Percentiles rank a stretch among this genome's conserved stretches.
Conservation (phyloP, 1,284 basidiomycete genomes). For the Leccinum variabile region DNA sequence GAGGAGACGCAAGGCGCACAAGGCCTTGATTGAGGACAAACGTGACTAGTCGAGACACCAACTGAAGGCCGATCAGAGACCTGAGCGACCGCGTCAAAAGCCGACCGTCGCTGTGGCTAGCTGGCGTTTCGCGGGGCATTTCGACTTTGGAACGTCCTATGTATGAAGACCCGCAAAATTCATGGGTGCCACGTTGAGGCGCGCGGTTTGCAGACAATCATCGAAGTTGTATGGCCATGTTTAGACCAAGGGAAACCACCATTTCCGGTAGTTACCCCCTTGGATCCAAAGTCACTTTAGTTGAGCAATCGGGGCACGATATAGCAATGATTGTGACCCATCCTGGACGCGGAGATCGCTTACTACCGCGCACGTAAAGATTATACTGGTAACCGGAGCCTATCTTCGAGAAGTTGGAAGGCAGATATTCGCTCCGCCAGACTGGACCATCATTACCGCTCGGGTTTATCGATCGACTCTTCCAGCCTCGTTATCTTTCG, state of each 20-base stretch:
- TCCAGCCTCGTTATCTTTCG: neutral
- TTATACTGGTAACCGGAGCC: neutral
- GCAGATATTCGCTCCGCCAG: neutral
- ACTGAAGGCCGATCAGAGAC: constrained; percentile 90
- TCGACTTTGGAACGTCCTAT: constrained; percentile 8
- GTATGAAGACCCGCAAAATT: constrained; percentile 5
- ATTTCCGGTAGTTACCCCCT: constrained; percentile 9
- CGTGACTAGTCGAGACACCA: constrained; percentile 81
- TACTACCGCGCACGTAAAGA: neutral
- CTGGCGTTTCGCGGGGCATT: constrained; percentile 15
- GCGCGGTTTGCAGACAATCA: neutral
- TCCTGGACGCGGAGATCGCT: constrained; percentile 5
- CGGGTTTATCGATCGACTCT: constrained; percentile 3
- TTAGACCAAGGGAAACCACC: neutral
- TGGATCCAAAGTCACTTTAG: neutral
- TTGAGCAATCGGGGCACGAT: neutral
- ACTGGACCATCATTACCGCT: neutral
- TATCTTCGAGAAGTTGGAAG: neutral
- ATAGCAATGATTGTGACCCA: neutral
- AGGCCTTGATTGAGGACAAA: constrained; percentile 88
- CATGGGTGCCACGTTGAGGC: constrained; percentile 5
- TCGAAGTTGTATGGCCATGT: constrained; percentile 28
- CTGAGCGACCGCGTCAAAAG: constrained; percentile 50
- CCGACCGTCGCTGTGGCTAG: constrained; percentile 14
- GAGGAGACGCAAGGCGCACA: constrained; percentile 81